Conservation (phyloP, 495 filamentous ascomycete species). For the Neohortaea acidophila region DNA sequence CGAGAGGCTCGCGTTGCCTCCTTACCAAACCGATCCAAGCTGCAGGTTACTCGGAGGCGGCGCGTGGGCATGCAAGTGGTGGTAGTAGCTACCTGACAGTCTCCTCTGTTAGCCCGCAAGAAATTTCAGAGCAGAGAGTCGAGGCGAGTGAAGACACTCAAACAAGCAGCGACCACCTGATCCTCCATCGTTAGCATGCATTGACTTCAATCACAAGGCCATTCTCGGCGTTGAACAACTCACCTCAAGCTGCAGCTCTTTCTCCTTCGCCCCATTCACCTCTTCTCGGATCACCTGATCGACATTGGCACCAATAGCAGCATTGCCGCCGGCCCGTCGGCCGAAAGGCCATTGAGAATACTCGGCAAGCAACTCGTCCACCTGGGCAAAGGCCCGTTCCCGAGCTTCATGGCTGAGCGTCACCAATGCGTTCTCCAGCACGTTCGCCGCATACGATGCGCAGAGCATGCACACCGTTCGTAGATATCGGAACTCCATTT, state of each 20-base stretch:
- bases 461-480: conserved; percentile 92
- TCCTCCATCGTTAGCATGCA: conserved; percentile 2
- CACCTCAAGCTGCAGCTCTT: conserved; percentile 89
- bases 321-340: conserved; percentile 54
- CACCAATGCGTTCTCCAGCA: conserved; percentile 89
- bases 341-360: conserved; percentile 96
- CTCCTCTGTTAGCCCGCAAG: background rate
- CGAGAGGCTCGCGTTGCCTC: background rate
- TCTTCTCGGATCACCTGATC: conserved; percentile 81
- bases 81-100: background rate
- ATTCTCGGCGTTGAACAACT: conserved; percentile 8
- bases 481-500: conserved; percentile 80
- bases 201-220: no score
- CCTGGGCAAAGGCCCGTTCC: conserved; percentile 88
- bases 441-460: conserved; percentile 94
- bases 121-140: conserved; percentile 74
- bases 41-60: background rate
- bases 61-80: background rate
- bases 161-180: conserved; percentile 78
- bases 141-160: conserved; percentile 91
- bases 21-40: background rate
- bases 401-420: conserved; percentile 86
- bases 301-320: conserved; percentile 82
- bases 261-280: conserved; percentile 68
- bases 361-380: conserved; percentile 86